Base-by-base conservation (phyloP, 169 alveolate species). In the Cryptosporidium ubiquitum region DNA sequence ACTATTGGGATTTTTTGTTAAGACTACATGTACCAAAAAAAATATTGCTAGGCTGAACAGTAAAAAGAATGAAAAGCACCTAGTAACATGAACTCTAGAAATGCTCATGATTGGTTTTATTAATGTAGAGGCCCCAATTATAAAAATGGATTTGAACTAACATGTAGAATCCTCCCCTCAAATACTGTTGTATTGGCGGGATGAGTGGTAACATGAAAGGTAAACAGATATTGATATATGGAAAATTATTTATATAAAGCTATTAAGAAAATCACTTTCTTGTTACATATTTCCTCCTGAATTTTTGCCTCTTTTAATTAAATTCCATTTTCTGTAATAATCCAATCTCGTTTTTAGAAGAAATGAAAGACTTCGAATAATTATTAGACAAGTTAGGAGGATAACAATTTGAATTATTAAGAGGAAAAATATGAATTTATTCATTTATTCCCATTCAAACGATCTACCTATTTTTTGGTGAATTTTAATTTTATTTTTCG, bases 261-360 rank as follows among this genome's bases (percentile, higher is more conserved):
- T 47, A 14, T 47, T 6, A 47, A 47, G 14, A 18, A 47, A 47
- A 47, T 47, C n/a, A 47, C 16, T 47, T 47, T 37, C 5, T 0
- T 47, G 7, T 20, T 14, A 14, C 2, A 47, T 14, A 14, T 47
- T 47, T 47, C 3, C 66, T 26, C n/a, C 16, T 4, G 9, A 5
- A 3, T 23, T 55, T 16, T 6, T 23, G 29, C 18, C 9, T 23
- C 39, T 26, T 1, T 37, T 69, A 14, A 12, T 47, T 69, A 23
- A 39, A 23, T 31, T 71, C 4, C 39, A 61, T 42, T 79, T 79
- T 18, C 47, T 31, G 31, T 79, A 79, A 58, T 42, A 20, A 3
- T 79, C 75, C 4, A 73, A 79, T 61, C 89, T 61, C n/a, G 16
- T 29, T 42, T 79, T 79, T 20, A 79, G 49, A 10, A 79, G 73